Evolutionary conservation across 257 asterid species (phyloP), one percentile per base, ranked within the genome.

Genomic region (Lantana camara): DNA sequence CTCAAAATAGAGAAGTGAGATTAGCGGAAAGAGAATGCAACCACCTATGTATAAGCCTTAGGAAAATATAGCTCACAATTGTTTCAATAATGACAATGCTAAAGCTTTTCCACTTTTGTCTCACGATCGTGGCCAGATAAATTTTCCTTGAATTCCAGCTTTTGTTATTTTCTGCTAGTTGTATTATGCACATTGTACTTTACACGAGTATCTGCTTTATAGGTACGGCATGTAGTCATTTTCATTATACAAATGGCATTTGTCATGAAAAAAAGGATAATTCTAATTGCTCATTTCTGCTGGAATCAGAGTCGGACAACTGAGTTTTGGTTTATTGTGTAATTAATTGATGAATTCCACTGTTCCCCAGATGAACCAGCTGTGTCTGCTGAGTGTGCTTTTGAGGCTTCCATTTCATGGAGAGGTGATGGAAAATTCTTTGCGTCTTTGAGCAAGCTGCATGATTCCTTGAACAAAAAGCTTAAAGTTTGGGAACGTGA

Each of bases 401-500:
- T 45, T 27, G 89, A 79, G 64, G 83, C 82, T 68, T 76, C 80
- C 42, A 80, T 94, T 49, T 77, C 97, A 7, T 94, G 99, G 96
- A 84, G 95, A 65, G 97, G 99, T 35, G 96, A 94, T 68, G 99
- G 97, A 17, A 90, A 84, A 66, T 94, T 72, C 72, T 90, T 94
- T 70, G 92, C 95, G 46, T 80, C 96, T 0, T 47, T 94, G 66
- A 84, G 92, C 75, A 78, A 73, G 76, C 83, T 71, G 79, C 75
- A 70, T 27, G 82, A 74, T 70, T 81, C 95, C 6, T 64, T 67
- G 61, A 79, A 37, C 21, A 86, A 81, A 74, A 84, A 77, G 80
- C 92, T 94, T 59, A 90, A 85, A 84, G 95, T 90, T 65, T 94
- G 99, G 99, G 99, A 90, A 70, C 85, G 99, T 53, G 96, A 94